These are phyloP conservation scores for Xylaria sp. DNA, from an alignment of 495 filamentous ascomycete genomes.

Conservation along the genomic window DNA sequence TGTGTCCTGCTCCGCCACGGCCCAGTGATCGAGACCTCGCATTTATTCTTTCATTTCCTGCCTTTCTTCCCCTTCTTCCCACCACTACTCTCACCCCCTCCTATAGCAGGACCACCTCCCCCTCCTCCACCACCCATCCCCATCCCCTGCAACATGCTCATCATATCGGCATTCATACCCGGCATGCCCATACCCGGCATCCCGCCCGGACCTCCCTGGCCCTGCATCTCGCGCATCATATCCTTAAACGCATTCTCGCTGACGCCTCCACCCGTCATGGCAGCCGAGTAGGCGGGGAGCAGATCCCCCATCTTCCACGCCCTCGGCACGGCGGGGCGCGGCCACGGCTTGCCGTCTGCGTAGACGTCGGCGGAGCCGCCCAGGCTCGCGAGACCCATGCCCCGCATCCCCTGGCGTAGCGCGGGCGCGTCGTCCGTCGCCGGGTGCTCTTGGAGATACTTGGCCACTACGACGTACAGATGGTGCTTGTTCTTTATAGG, in stretches of 20 bases:
- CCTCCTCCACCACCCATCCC: slow-evolving; percentile 35
- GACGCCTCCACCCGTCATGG: slow-evolving; percentile 90
- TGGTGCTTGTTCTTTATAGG: slow-evolving; percentile 87
- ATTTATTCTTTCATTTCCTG: slow-evolving; percentile 55
- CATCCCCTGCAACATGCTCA: slow-evolving; percentile 49
- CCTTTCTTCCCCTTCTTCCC: slow-evolving; percentile 45
- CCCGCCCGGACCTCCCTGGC: slow-evolving; percentile 53
- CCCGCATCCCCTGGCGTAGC: slow-evolving; percentile 51
- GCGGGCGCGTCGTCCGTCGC: slow-evolving; percentile 70
- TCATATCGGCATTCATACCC: slow-evolving; percentile 48
- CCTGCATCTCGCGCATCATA: slow-evolving; percentile 94
- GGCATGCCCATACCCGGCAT: slow-evolving; percentile 55
- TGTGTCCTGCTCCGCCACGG: neutral
- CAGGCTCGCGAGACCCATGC: slow-evolving; percentile 68
- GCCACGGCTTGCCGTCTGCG: slow-evolving; percentile 53
- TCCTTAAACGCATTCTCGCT: slow-evolving; percentile 97
- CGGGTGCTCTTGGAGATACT: slow-evolving; percentile 77
- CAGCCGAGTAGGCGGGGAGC: slow-evolving; percentile 84
- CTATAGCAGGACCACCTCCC: slow-evolving; percentile 36
- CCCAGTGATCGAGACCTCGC: neutral
- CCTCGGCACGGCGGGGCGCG: slow-evolving; percentile 76
- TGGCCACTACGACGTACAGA: slow-evolving; percentile 77
- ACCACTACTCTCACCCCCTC: slow-evolving; percentile 32
- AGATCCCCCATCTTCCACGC: slow-evolving; percentile 92
- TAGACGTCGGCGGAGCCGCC: slow-evolving; percentile 62